These are phyloP conservation scores for Salix koriyanagi DNA, from an alignment of 345 rosid species.

Conservation along the genomic window DNA sequence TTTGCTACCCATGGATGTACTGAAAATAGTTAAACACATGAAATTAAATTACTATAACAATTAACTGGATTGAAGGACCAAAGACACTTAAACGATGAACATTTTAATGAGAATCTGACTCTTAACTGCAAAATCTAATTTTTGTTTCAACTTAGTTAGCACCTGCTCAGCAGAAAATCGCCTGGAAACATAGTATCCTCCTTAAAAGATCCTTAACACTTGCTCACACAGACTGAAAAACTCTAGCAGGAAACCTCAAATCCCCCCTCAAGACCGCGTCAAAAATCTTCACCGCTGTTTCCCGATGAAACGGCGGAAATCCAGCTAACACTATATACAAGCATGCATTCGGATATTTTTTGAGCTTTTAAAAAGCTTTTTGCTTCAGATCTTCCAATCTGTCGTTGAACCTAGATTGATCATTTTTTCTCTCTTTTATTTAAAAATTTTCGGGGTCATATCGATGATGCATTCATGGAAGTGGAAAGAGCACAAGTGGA, in stretches of 20 bases:
- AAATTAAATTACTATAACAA: no score
- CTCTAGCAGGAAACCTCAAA: constrained; percentile 54
- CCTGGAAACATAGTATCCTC: constrained; percentile 72
- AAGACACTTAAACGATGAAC: no score
- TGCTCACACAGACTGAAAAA: constrained; percentile 42
- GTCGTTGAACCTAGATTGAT: no score
- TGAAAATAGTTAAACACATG: not conserved
- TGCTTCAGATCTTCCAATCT: no score
- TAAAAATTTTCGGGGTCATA: no score
- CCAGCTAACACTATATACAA: constrained; percentile 72
- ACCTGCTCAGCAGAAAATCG: constrained; percentile 76
- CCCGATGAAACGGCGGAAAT: constrained; percentile 71
- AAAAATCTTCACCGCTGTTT: constrained; percentile 59
- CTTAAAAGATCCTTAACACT: constrained; percentile 66
- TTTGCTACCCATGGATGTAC: constrained; percentile 29
- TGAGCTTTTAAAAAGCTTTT: no score
- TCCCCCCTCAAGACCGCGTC: constrained; percentile 65
- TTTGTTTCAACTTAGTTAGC: constrained; percentile 41
- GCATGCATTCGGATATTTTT: no score
- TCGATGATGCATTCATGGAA: no score
- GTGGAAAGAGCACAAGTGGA: no score
- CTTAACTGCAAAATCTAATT: not conserved
- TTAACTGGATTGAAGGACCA: no score
- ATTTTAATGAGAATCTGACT: no score
- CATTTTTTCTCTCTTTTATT: no score